These are phyloP conservation scores for Cercophora newfieldiana DNA, from an alignment of 495 filamentous ascomycete genomes.

Conservation along the genomic window DNA sequence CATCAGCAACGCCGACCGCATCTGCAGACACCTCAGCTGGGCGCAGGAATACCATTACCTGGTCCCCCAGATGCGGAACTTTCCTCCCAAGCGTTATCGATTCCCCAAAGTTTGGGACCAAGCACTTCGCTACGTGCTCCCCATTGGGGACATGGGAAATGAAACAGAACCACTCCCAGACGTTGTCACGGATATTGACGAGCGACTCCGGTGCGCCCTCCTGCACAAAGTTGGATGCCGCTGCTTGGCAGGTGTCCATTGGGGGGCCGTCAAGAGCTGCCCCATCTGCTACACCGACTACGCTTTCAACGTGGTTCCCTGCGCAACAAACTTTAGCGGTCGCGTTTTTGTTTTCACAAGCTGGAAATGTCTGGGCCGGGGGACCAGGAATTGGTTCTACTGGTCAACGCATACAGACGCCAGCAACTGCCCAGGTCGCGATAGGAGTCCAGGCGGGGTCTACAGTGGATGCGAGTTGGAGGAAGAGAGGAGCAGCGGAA, in stretches of 20 bases:
- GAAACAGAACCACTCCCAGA: not conserved
- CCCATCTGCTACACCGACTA: not conserved
- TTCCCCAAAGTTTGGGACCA: not conserved
- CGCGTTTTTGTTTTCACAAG: no score
- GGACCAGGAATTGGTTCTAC: no score
- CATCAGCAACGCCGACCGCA: slow-evolving; percentile 1
- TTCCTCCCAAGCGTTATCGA: not conserved
- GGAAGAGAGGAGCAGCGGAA: no score
- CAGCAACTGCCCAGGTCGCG: no score
- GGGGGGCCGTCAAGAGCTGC: not conserved
- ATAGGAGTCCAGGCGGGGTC: no score
- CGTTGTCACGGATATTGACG: not conserved
- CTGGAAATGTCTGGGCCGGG: no score
- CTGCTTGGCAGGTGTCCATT: not conserved
- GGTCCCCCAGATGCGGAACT: not conserved
- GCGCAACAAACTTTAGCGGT: no score
- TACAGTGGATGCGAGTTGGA: no score
- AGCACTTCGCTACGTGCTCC: not conserved
- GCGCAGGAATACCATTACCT: slow-evolving; percentile 8
- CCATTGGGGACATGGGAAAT: not conserved
- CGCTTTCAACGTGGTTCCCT: no score
- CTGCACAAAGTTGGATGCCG: slow-evolving; percentile 1
- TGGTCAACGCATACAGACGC: no score
- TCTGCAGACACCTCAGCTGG: slow-evolving; percentile 6
- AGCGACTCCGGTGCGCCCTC: not conserved